These are phyloP conservation scores for Thamnidium elegans DNA, from an alignment of 192 early-diverging fungal genomes.

Conservation along the genomic window DNA sequence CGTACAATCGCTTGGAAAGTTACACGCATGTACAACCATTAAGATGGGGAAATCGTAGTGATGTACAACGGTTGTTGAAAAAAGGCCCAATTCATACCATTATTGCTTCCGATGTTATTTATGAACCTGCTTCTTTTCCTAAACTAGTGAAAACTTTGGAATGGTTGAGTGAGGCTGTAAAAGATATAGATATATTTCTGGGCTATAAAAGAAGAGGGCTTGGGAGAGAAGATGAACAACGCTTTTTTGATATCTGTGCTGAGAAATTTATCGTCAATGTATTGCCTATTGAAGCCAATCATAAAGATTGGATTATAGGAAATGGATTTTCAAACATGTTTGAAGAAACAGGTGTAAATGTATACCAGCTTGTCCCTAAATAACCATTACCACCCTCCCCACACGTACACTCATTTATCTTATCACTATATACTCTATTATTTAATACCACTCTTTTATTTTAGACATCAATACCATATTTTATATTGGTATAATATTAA, in stretches of 20 bases:
- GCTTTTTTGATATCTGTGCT: background rate
- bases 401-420: too few species aligned
- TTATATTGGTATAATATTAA: too few species aligned
- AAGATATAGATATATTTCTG: background rate
- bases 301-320: background rate
- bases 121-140: constrained; percentile 28
- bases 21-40: constrained; percentile 8
- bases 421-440: too few species aligned
- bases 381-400: background rate
- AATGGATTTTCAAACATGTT: background rate
- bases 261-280: background rate
- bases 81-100: constrained; percentile 29
- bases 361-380: background rate
- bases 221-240: background rate
- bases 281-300: background rate
- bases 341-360: constrained; percentile 10
- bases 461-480: too few species aligned
- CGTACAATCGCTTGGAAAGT: constrained; percentile 11
- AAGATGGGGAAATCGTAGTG: constrained; percentile 12
- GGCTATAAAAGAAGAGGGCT: constrained; percentile 6
- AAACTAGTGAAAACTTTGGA: constrained; percentile 31
- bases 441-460: too few species aligned
- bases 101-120: constrained; percentile 48
- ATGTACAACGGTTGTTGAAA: background rate
- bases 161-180: background rate